A percentile compares a stretch with the other conserved stretches of the same genome.
These are phyloP conservation scores for Iberis amara DNA, from an alignment of 441 rosid species.

Conservation along the genomic window DNA sequence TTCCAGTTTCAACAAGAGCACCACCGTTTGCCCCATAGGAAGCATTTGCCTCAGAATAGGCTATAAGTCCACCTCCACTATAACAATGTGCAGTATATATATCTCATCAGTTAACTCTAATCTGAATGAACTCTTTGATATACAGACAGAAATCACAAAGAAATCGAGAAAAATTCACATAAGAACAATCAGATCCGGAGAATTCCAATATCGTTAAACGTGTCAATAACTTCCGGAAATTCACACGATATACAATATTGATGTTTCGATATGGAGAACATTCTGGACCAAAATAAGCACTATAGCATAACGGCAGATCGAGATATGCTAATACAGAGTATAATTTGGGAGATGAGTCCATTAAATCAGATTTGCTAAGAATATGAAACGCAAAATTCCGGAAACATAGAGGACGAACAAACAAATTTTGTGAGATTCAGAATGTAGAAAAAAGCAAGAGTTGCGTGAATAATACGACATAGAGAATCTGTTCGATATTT, in stretches of 20 bases:
- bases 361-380: conserved; percentile 1
- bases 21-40: conserved; percentile 25
- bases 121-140: conserved; percentile 24
- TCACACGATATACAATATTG: background rate
- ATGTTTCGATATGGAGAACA: conserved; percentile 4
- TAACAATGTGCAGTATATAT: conserved; percentile 6
- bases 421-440: too few species aligned
- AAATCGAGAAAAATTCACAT: background rate
- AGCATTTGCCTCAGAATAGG: conserved; percentile 63
- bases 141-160: conserved; percentile 3
- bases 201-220: conserved; percentile 11
- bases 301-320: background rate
- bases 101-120: conserved; percentile 36
- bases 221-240: background rate
- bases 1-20: conserved; percentile 34
- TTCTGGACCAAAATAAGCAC: conserved; percentile 9
- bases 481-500: conserved; percentile 10
- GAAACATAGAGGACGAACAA: too few species aligned
- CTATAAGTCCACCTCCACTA: conserved; percentile 85
- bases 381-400: background rate
- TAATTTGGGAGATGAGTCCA: background rate
- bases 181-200: conserved; percentile 16
- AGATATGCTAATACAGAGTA: conserved; percentile 6
- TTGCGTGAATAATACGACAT: conserved; percentile 23
- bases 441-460: background rate